These are phyloP conservation scores for Gracilaria vermiculophylla DNA, from an alignment of 23 red algal species.

Conservation along the genomic window DNA sequence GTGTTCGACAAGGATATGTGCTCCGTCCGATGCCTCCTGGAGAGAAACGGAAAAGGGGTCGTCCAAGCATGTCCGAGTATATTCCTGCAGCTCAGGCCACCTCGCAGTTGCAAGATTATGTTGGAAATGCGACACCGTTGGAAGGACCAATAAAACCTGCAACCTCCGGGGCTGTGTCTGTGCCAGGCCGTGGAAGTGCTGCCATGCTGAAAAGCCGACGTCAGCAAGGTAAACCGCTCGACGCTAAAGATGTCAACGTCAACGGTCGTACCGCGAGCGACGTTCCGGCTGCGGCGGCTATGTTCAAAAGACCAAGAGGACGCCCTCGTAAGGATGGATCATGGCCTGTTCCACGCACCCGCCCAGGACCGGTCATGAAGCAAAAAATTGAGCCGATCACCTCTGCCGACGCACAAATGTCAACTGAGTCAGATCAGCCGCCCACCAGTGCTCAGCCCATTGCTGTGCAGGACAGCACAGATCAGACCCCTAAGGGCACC, in stretches of 20 bases:
- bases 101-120: neutral
- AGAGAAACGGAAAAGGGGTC: constrained; percentile 49
- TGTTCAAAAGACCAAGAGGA: constrained; percentile 50
- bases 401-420: neutral
- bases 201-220: constrained; percentile 11
- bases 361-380: neutral
- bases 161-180: neutral
- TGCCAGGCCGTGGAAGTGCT: constrained; percentile 12
- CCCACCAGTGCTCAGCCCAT: neutral
- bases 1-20: constrained; percentile 22
- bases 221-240: neutral
- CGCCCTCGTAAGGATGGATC: constrained; percentile 63
- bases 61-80: constrained; percentile 65
- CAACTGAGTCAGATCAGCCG: neutral
- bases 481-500: neutral
- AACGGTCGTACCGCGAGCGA: neutral
- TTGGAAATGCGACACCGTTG: neutral
- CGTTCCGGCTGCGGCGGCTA: neutral
- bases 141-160: neutral
- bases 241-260: neutral
- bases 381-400: neutral
- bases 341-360: constrained; percentile 27
- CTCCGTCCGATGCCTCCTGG: constrained; percentile 37
- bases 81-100: constrained; percentile 28
- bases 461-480: no score